Conservation (phyloP, 176 grass and related monocot species). For the Poa annua region DNA sequence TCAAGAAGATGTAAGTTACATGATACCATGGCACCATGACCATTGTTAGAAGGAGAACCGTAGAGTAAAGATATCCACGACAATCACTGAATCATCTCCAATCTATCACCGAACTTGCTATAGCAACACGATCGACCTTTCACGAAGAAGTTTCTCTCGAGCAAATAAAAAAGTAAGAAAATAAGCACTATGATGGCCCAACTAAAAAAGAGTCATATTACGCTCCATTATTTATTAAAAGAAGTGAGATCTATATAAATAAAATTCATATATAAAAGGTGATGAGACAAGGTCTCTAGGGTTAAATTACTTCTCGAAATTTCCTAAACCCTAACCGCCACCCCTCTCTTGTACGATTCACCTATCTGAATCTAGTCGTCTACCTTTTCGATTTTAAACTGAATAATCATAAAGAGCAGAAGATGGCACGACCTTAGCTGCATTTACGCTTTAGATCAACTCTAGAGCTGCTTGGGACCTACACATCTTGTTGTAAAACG, state of each 20-base stretch:
- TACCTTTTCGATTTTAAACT: background rate
- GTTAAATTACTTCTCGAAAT: background rate
- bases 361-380: background rate
- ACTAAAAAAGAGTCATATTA: background rate
- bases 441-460: background rate
- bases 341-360: background rate
- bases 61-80: background rate
- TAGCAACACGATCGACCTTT: background rate
- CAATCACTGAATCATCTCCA: background rate
- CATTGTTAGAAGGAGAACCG: background rate
- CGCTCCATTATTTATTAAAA: background rate
- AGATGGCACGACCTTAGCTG: too few relatives aligned
- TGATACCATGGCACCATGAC: background rate
- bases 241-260: background rate
- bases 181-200: background rate
- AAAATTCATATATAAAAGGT: background rate
- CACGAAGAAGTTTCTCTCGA: background rate
- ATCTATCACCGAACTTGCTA: background rate
- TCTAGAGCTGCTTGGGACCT: background rate
- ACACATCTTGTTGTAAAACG: background rate
- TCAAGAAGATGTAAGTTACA: background rate
- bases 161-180: background rate
- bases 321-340: background rate
- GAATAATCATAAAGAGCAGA: background rate
- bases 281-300: background rate